Evolutionary conservation across 306 rosid species (phyloP).

Genomic region (Sophora flavescens): DNA sequence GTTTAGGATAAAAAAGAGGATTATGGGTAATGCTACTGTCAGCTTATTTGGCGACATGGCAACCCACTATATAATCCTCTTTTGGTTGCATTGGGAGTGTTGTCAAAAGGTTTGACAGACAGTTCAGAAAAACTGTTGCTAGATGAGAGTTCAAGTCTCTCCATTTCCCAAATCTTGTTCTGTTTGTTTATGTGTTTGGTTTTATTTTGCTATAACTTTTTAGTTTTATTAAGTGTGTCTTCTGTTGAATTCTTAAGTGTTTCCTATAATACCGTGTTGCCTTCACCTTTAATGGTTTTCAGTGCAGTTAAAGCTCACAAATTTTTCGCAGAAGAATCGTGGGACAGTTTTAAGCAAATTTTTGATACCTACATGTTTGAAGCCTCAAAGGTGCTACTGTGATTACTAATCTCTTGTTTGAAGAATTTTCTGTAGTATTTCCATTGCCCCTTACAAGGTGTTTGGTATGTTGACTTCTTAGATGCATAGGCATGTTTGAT

Average conservation of each 20-base stretch:
- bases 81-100: constrained; percentile 82
- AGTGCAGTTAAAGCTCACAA: constrained; percentile 98
- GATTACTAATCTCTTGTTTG: background rate
- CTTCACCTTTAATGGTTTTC: constrained; percentile 59
- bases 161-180: constrained; percentile 83
- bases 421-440: constrained; percentile 10
- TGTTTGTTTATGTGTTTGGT: constrained; percentile 50
- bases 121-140: constrained; percentile 85
- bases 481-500: constrained; percentile 1
- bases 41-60: constrained; percentile 97
- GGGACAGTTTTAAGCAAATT: constrained; percentile 91
- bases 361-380: constrained; percentile 88
- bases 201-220: background rate
- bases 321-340: constrained; percentile 91
- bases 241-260: constrained; percentile 37
- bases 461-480: background rate
- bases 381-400: constrained; percentile 84
- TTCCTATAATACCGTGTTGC: constrained; percentile 44
- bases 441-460: background rate
- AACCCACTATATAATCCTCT: constrained; percentile 87
- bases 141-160: constrained; percentile 99
- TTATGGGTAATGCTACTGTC: constrained; percentile 99
- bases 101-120: constrained; percentile 99
- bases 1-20: constrained; percentile 59
- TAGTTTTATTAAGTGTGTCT: background rate